Base-by-base conservation (phyloP, 2,329 filamentous ascomycete species). In the Cadophora sp. region DNA sequence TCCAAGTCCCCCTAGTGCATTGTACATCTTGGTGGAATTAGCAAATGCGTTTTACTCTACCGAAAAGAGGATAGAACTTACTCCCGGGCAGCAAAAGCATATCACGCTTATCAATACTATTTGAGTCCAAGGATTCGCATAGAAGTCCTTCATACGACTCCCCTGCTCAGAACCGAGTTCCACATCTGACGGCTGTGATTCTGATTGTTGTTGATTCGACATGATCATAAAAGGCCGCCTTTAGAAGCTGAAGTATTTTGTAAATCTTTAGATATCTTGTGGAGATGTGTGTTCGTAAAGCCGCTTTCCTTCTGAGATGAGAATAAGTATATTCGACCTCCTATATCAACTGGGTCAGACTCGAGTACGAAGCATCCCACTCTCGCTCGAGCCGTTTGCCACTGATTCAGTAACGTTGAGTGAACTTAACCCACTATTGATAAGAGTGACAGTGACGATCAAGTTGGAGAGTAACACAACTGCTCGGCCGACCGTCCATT, bases 121-220 rank as follows among this genome's bases (percentile, higher is more conserved):
- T 39, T 58, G 53, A 16, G 53, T 58, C 53, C 53, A 58, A 20
- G 53, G 53, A 58, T 58, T 36, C 53, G 53, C 53, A 58, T 58
- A 58, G 30, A 58, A 58, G 18, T 58, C 53, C 18, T 58, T 58
- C 36, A 58, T 20, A 1, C 53, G 53, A 18, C 18, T 58, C 14
- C 36, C 36, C 16, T 11, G 53, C 18, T 58, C 18, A 5, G 53
- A 3, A 8, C 30, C 53, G 3, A 9, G 22, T 24, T 58, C 53
- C 14, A 58, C 30, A 39, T 58, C 53, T 16, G 11, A 3, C 4
- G 9, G 24, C 4, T 39, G 53, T 4, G 36, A 18, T 58, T 16
- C 53, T 39, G 14, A 14, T 39, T 58, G 4, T 9, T 58, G n/a
- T 20, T 41, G 53, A 20, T 14, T 51, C 18, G 48, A 51, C 48